These are phyloP conservation scores for Cadophora malorum DNA, from an alignment of 2,329 filamentous ascomycete genomes.

Conservation along the genomic window DNA sequence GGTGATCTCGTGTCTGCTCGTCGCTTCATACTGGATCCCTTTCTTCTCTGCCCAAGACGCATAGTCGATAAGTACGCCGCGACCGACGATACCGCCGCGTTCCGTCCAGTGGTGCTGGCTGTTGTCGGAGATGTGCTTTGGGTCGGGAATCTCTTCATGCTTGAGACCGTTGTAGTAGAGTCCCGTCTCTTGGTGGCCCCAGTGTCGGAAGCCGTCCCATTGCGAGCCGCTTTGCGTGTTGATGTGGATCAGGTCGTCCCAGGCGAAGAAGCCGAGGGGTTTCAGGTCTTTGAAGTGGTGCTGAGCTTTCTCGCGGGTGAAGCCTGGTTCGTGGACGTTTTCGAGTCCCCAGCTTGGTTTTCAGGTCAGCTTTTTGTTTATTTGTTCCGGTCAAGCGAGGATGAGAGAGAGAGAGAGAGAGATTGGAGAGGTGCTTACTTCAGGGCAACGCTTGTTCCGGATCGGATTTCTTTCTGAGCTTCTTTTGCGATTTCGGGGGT, in stretches of 20 bases:
- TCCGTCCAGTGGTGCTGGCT: conserved; percentile 40
- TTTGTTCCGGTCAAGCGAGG: background rate
- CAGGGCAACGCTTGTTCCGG: conserved; percentile 48
- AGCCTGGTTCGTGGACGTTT: conserved; percentile 31
- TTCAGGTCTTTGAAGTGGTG: conserved; percentile 30
- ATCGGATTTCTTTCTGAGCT: conserved; percentile 50
- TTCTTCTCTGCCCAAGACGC: conserved; percentile 48
- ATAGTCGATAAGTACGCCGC: conserved; percentile 60
- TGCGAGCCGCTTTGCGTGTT: conserved; percentile 55
- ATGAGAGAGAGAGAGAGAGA: too few species aligned
- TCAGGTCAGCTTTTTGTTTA: background rate
- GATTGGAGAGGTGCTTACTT: conserved; percentile 26
- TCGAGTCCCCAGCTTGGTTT: conserved; percentile 29
- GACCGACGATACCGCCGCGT: conserved; percentile 57
- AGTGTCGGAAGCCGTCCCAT: conserved; percentile 54
- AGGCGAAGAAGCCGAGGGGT: conserved; percentile 50
- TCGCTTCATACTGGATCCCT: conserved; percentile 46
- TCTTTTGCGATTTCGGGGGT: conserved; percentile 50
- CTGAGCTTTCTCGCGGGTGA: conserved; percentile 28
- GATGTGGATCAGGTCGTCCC: conserved; percentile 57
- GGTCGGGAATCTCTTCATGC: conserved; percentile 36
- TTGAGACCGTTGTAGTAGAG: conserved; percentile 45
- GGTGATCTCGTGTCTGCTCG: conserved; percentile 46
- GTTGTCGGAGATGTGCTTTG: conserved; percentile 47
- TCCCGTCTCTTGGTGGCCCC: conserved; percentile 39